Conservation (phyloP, 2,329 filamentous ascomycete genomes). For the Cladosporium sp. region DNA sequence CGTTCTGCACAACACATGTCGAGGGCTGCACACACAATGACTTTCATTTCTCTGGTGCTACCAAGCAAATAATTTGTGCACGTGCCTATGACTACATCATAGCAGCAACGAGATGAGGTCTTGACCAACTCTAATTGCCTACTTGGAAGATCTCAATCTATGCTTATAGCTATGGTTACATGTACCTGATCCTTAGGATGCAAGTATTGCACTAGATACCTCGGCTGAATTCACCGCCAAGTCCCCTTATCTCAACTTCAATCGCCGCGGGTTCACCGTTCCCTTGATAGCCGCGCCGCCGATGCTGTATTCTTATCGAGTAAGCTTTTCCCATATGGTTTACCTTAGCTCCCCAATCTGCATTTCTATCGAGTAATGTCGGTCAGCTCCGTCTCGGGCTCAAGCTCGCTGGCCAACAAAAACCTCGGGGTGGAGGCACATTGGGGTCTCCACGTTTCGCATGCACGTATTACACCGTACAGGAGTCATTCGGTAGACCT, state of each 20-base stretch:
- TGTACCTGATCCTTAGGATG: too few species aligned
- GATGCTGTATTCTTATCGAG: constrained; percentile 4
- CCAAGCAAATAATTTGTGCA: too few species aligned
- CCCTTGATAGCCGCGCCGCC: constrained; percentile 2
- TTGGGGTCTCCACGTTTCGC: constrained; percentile 5
- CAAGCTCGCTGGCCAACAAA: not conserved
- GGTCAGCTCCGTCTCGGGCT: constrained; percentile 1
- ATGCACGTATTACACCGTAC: not conserved
- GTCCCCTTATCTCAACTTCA: not conserved
- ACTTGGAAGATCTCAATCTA: too few species aligned
- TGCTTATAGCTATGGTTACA: too few species aligned
- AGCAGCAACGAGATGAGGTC: too few species aligned
- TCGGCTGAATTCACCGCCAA: constrained; percentile 2
- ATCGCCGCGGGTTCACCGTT: not conserved
- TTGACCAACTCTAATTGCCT: too few species aligned
- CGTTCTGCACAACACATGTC: too few species aligned
- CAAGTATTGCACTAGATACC: too few species aligned
- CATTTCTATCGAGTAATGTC: constrained; percentile 12
- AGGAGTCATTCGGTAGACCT: too few species aligned
- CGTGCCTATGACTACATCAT: too few species aligned
- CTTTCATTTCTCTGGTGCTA: too few species aligned
- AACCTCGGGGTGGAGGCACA: not conserved
- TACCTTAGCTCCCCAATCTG: not conserved
- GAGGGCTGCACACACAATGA: too few species aligned
- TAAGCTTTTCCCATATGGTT: not conserved